phyloP scores from a whole-genome alignment of 192 early-diverging fungal genomes.

The Gonapodya prolifera region DNA sequence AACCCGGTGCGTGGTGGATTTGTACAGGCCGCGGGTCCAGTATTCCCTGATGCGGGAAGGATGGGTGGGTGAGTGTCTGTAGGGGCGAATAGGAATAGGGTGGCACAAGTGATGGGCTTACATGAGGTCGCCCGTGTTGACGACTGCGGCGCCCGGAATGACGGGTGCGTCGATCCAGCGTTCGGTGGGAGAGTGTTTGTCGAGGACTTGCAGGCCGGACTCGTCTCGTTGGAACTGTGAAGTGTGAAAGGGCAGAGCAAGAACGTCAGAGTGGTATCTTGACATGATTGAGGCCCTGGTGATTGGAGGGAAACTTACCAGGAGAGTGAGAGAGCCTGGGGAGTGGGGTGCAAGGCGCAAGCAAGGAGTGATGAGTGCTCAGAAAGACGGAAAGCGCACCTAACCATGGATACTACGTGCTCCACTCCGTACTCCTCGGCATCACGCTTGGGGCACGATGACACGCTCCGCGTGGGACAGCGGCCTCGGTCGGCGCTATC shows the following conservation, averaged over 20 bases:
- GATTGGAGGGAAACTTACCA: neutral
- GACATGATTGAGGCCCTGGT: too few species aligned
- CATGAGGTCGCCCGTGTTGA: slow-evolving; percentile 11
- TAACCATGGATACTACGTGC: too few species aligned
- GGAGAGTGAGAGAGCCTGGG: neutral
- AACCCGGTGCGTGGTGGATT: slow-evolving; percentile 52
- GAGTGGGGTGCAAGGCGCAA: neutral
- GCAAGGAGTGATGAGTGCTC: too few species aligned
- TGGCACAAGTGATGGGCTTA: too few species aligned
- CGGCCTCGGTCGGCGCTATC: too few species aligned
- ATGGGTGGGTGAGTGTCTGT: too few species aligned
- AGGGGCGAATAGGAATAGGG: too few species aligned
- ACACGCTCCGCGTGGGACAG: too few species aligned
- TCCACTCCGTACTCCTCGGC: too few species aligned
- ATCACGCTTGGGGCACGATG: too few species aligned
- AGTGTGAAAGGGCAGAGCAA: neutral
- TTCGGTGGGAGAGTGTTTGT: slow-evolving; percentile 1
- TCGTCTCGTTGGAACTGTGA: neutral
- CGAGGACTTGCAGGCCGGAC: slow-evolving; percentile 12
- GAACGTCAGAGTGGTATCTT: neutral
- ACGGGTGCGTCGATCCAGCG: slow-evolving; percentile 47
- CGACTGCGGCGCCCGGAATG: slow-evolving; percentile 34
- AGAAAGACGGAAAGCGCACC: neutral
- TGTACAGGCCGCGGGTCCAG: slow-evolving; percentile 45
- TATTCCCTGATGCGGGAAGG: too few species aligned